Evolutionary conservation across 345 rosid species (phyloP).

Genomic region (Eucalyptus sp.): DNA sequence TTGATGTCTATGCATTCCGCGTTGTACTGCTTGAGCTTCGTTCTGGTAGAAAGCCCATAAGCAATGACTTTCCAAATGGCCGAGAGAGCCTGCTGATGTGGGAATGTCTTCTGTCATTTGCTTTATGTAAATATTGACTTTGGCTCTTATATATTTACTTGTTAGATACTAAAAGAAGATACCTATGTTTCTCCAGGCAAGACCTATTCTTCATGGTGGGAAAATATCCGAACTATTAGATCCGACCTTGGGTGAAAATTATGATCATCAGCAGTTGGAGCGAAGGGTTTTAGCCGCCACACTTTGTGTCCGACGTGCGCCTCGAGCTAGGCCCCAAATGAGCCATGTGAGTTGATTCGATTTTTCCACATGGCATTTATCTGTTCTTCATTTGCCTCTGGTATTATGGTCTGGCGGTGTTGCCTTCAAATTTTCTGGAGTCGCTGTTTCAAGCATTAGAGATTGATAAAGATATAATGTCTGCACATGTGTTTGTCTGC

Average conservation of each 20-base stretch:
- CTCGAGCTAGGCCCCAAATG: slow-evolving; percentile 71
- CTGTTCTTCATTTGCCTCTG: neutral
- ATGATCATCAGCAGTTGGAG: slow-evolving; percentile 38
- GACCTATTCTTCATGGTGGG: slow-evolving; percentile 55
- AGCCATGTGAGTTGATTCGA: slow-evolving; percentile 36
- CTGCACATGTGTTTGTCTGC: neutral
- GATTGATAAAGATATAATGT: neutral
- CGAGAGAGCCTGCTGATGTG: slow-evolving; percentile 89
- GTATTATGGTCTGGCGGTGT: neutral
- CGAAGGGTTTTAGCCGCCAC: slow-evolving; percentile 81
- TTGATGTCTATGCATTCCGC: slow-evolving; percentile 91
- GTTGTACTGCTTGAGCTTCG: slow-evolving; percentile 95
- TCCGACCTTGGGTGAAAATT: slow-evolving; percentile 25
- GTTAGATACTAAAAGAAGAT: neutral
- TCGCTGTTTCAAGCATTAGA: neutral
- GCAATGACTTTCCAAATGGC: slow-evolving; percentile 51
- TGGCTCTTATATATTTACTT: no score
- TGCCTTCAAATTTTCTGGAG: neutral
- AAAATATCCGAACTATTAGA: slow-evolving; percentile 56
- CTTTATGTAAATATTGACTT: neutral
- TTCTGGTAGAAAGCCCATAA: slow-evolving; percentile 82
- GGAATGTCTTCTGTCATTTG: slow-evolving; percentile 36
- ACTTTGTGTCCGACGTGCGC: slow-evolving; percentile 64
- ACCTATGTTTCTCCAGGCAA: slow-evolving; percentile 40
- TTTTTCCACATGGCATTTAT: neutral